Evolutionary conservation across 192 early-diverging fungal species (phyloP), one percentile per base, ranked within the genome.

Genomic region (Chytriomyces sp.): DNA sequence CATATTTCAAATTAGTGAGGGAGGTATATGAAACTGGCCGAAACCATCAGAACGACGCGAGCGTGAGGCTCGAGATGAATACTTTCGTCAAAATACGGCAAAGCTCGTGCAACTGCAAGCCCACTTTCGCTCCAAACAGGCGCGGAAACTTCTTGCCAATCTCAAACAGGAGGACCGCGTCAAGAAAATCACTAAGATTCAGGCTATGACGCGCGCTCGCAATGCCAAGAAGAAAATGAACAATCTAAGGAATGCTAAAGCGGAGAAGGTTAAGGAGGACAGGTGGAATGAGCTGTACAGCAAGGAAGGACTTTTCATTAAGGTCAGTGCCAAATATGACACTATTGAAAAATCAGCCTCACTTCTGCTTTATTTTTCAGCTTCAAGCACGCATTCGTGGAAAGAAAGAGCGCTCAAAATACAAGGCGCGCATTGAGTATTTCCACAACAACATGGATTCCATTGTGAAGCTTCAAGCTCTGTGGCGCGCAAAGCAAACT

Each of bases 381-480:
- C 52, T 86, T 3, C 83, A 97, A 89, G 90, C 93, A 1, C 76
- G 81, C 53, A 70, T 81, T 38, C 83, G 89, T 28, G 91, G 89
- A 0, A 85, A 82, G 30, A 80, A 91, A 17, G 86, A 86, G 40
- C 85, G 92, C 28, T 78, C 79, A 61, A 84, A 80, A 25, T 85
- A 89, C 66, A 71, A 86, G 25, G 81, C 88, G 17, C 82, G 80
- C 19, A 77, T 84, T 14, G 76, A 85, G 7, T 86, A 88, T 61
- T 87, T 87, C 64, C 63, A 81, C 30, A 79, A 82, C 59, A 92
- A 96, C 59, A 77, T 86, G 39, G 84, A 89, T 28, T 89, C 86
- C 38, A 86, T 96, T 65, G 83, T 92, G 66, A 95, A 94, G 81
- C 86, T 92, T 55, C 91, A 95, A 71, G 77, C 87, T 17, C 58